Conservation (phyloP, 805 yeast species). For the Cyberlindnera saturnus region DNA sequence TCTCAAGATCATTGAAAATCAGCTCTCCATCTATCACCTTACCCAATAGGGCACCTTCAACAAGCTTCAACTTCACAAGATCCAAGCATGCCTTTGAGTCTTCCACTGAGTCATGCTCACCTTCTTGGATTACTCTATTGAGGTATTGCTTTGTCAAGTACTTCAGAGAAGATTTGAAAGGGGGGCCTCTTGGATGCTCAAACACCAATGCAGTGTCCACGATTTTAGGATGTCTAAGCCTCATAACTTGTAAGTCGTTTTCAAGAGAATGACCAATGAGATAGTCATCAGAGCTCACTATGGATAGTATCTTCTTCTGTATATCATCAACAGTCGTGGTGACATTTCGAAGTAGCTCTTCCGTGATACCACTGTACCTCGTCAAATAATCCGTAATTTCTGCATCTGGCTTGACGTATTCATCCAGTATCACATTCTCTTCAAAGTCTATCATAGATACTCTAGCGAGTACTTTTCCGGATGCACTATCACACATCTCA, state of each 20-base stretch:
- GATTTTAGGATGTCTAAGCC: conserved; percentile 63
- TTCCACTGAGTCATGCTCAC: conserved; percentile 80
- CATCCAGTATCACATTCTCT: conserved; percentile 57
- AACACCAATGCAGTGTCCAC: conserved; percentile 76
- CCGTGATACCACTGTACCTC: conserved; percentile 80
- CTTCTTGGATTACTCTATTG: conserved; percentile 56
- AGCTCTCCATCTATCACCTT: conserved; percentile 35
- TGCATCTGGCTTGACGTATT: conserved; percentile 70
- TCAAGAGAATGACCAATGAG: conserved; percentile 89
- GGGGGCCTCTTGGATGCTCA: conserved; percentile 82
- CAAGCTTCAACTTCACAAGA: conserved; percentile 61
- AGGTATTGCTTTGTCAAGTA: conserved; percentile 59
- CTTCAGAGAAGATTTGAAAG: conserved; percentile 70
- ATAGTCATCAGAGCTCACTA: conserved; percentile 52
- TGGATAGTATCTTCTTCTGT: conserved; percentile 46
- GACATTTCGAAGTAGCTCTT: conserved; percentile 53
- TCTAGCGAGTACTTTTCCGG: conserved; percentile 67
- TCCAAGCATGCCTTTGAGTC: conserved; percentile 81
- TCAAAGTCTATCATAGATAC: conserved; percentile 67
- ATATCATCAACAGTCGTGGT: conserved; percentile 62
- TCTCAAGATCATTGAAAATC: conserved; percentile 33
- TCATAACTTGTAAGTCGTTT: conserved; percentile 68
- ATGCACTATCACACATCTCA: conserved; percentile 75
- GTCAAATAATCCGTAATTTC: conserved; percentile 79
- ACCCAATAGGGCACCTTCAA: conserved; percentile 66